These are phyloP conservation scores for Rhizoclosmatium sp. DNA, from an alignment of 192 early-diverging fungal species.

Conservation along the genomic window DNA sequence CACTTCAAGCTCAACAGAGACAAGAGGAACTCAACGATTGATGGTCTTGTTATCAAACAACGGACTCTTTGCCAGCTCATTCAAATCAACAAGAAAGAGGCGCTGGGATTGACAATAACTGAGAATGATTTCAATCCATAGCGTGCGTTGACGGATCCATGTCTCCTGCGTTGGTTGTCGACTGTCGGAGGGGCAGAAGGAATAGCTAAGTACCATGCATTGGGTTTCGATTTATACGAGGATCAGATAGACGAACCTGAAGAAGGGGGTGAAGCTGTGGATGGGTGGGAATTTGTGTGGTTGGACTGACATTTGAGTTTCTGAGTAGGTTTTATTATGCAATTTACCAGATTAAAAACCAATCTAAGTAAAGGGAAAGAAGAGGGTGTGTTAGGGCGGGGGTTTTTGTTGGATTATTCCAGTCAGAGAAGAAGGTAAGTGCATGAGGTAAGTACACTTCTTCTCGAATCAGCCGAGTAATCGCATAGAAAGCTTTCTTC, in stretches of 20 bases:
- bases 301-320: not conserved
- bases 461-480: too few relatives aligned
- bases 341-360: too few relatives aligned
- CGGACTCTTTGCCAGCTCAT: constrained; percentile 55
- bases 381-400: too few relatives aligned
- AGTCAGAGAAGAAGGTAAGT: too few relatives aligned
- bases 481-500: too few relatives aligned
- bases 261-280: constrained; percentile 92
- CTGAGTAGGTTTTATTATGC: too few relatives aligned
- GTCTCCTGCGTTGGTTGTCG: constrained; percentile 82
- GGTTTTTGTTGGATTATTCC: too few relatives aligned
- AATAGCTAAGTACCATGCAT: too few relatives aligned
- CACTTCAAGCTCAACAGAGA: not conserved
- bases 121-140: constrained; percentile 83
- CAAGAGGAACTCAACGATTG: constrained; percentile 60
- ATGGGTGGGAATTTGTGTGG: constrained; percentile 81
- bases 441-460: too few relatives aligned
- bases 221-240: not conserved
- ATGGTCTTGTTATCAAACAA: constrained; percentile 79
- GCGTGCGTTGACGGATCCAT: constrained; percentile 80
- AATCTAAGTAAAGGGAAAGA: too few relatives aligned
- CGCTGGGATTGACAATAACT: constrained; percentile 71
- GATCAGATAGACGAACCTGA: constrained; percentile 43
- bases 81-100: constrained; percentile 70
- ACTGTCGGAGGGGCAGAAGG: constrained; percentile 3